A percentile compares a stretch with the other conserved stretches of the same genome.
Evolutionary conservation across 768 basidiomycete genomes (phyloP).

Genomic region (Pleurotus eryngii): DNA sequence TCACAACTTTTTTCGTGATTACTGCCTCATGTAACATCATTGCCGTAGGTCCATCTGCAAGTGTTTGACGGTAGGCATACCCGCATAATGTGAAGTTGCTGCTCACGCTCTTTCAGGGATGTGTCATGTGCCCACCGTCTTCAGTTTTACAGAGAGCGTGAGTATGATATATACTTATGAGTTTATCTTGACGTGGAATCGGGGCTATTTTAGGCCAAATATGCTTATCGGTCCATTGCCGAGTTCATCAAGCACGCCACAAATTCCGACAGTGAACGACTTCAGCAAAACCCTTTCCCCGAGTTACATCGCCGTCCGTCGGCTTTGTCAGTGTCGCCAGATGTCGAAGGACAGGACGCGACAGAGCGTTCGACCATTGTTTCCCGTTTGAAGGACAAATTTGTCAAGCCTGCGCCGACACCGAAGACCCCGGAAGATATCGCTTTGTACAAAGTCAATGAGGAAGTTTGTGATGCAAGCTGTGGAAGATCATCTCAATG

Average conservation of each 20-base stretch:
- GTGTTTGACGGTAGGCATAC: slow-evolving; percentile 60
- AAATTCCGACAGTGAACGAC: slow-evolving; percentile 28
- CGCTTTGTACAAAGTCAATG: slow-evolving; percentile 26
- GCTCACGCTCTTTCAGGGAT: slow-evolving; percentile 38
- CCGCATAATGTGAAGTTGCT: not conserved
- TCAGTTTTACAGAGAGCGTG: slow-evolving; percentile 61
- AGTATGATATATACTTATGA: slow-evolving; percentile 13
- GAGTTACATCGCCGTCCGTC: slow-evolving; percentile 31
- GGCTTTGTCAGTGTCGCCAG: slow-evolving; percentile 15
- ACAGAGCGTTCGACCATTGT: not conserved
- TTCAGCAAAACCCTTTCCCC: slow-evolving; percentile 46
- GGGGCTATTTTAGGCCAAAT: slow-evolving; percentile 41
- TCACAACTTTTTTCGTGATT: not conserved
- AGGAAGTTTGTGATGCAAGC: slow-evolving; percentile 22
- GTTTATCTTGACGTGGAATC: too few species aligned
- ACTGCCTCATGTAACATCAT: not conserved
- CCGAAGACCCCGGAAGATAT: slow-evolving; percentile 14
- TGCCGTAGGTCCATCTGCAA: slow-evolving; percentile 64
- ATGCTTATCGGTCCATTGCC: slow-evolving; percentile 56
- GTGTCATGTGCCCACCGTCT: slow-evolving; percentile 73
- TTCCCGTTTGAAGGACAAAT: slow-evolving; percentile 7
- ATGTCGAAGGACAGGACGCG: slow-evolving; percentile 1
- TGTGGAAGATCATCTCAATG: slow-evolving; percentile 20
- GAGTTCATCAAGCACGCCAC: slow-evolving; percentile 57
- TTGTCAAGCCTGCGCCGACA: slow-evolving; percentile 1